A percentile compares a stretch with the other conserved stretches of the same genome.
Conservation (phyloP, 148 eudicot genomes). For the Nyssa sinensis region DNA sequence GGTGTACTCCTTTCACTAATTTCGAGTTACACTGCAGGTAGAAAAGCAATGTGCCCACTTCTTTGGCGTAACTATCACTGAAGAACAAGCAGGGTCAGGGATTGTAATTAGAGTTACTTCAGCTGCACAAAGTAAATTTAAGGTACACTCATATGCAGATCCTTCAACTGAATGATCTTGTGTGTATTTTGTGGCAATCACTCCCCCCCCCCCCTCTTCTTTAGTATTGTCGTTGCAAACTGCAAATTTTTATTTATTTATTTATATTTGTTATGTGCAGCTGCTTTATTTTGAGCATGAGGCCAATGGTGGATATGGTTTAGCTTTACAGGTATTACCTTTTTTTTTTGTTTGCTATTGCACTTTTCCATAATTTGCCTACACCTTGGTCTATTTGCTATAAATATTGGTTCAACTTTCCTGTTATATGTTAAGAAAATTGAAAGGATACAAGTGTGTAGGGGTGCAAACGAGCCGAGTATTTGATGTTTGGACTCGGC, state of each 20-base stretch:
- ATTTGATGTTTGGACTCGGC: too few species aligned
- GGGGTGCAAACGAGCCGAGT: too few species aligned
- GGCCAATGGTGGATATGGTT: slow-evolving; percentile 73
- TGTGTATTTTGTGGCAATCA: slow-evolving; percentile 1
- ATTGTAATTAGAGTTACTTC: slow-evolving; percentile 93
- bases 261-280: slow-evolving; percentile 46
- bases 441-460: too few species aligned
- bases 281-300: slow-evolving; percentile 94
- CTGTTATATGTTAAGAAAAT: background rate
- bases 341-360: slow-evolving; percentile 1
- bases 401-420: too few species aligned
- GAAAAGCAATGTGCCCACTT: slow-evolving; percentile 96
- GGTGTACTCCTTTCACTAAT: background rate
- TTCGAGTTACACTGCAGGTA: slow-evolving; percentile 47
- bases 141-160: slow-evolving; percentile 48
- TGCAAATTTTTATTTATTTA: background rate
- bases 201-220: background rate
- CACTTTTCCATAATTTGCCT: background rate
- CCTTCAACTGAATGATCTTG: background rate
- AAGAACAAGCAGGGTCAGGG: slow-evolving; percentile 89
- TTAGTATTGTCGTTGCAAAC: background rate
- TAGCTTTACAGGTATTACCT: slow-evolving; percentile 85
- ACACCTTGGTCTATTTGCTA: too few species aligned
- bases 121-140: slow-evolving; percentile 94
- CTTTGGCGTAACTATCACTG: slow-evolving; percentile 83